A percentile compares a stretch with the other conserved stretches of the same genome.
Conservation (phyloP, 2,329 filamentous ascomycete species). For the Leptodontidium sp. region DNA sequence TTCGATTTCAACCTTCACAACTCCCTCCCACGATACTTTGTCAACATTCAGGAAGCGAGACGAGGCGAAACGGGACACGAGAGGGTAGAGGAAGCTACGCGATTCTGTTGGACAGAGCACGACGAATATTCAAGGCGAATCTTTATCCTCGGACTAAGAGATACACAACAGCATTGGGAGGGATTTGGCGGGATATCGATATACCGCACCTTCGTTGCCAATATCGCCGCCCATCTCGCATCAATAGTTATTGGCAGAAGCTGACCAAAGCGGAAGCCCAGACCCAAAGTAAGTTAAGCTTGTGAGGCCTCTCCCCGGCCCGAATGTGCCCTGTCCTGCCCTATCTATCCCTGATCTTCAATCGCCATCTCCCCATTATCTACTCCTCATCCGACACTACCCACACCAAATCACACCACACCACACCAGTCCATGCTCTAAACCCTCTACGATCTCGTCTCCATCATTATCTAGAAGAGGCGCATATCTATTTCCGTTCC, state of each 20-base stretch:
- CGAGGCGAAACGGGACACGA: no score
- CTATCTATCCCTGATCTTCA: slow-evolving; percentile 13
- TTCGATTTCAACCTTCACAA: background rate
- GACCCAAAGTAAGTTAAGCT: background rate
- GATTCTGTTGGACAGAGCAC: no score
- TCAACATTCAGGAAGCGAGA: no score
- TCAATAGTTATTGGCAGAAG: no score
- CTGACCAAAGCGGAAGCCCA: background rate
- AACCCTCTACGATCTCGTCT: background rate
- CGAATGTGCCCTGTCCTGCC: background rate
- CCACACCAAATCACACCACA: background rate
- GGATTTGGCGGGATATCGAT: no score
- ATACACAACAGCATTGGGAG: no score
- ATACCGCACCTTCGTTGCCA: no score
- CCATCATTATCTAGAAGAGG: background rate
- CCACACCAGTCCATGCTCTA: background rate
- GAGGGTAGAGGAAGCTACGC: no score
- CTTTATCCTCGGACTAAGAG: no score
- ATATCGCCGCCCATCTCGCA: no score
- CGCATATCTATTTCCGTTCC: background rate
- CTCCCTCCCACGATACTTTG: no score
- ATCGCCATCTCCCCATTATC: background rate
- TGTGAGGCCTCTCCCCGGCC: background rate
- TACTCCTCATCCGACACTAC: background rate
- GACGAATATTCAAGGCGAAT: no score